Evolutionary conservation across 2,329 filamentous ascomycete genomes (phyloP).

Genomic region (Calonectria naviculata): DNA sequence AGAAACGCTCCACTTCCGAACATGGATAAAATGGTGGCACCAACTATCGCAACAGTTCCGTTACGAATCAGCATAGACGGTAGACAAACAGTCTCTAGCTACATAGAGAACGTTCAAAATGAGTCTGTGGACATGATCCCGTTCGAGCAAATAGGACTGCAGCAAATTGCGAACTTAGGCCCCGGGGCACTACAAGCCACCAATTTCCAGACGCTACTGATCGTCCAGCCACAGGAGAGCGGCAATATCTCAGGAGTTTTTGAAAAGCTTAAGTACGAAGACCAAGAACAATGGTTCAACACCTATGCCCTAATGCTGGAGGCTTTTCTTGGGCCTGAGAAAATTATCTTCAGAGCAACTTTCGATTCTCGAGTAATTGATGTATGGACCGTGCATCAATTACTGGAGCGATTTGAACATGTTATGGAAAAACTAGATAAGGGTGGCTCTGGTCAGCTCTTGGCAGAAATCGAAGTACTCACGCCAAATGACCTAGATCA

Average conservation of each 20-base stretch:
- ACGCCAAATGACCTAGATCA: conserved; percentile 25
- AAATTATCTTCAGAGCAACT: background rate
- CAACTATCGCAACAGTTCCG: background rate
- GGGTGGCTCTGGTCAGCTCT: background rate
- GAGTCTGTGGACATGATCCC: background rate
- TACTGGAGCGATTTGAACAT: background rate
- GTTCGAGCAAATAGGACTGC: background rate
- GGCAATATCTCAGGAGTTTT: background rate
- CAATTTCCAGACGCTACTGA: background rate
- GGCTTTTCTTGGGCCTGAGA: background rate
- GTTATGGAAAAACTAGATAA: background rate
- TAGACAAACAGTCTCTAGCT: background rate
- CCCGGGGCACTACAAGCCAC: background rate
- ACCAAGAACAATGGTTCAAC: conserved; percentile 1
- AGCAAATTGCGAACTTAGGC: background rate
- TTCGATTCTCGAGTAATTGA: background rate
- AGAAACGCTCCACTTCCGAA: background rate
- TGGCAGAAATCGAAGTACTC: background rate
- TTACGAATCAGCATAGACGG: background rate
- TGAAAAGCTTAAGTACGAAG: background rate
- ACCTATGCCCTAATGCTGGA: background rate
- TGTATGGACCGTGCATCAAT: background rate
- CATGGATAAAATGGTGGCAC: background rate
- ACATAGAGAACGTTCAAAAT: background rate
- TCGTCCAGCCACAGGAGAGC: background rate